Evolutionary conservation across 73 alveolate species (phyloP), one percentile per base, ranked within the genome.

Genomic region (Paramecium bursaria): DNA sequence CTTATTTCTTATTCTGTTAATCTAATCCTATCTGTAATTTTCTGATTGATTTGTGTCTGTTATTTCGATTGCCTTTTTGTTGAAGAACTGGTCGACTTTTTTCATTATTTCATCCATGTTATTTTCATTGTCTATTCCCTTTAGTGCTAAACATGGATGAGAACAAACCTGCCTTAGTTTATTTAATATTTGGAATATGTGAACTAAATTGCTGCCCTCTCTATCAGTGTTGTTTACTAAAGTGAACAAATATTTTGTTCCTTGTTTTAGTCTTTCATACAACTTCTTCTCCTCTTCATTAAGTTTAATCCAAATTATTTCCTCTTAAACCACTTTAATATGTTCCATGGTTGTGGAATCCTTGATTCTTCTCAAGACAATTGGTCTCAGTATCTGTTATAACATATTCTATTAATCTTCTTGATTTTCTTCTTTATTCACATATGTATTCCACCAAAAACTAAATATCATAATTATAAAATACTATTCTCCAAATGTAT

Each of bases 361-460:
- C 39, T 79, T 79, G 0, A 73, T 54, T 54, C 89, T 79, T 47
- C 89, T 29, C 14, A 79, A 73, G 26, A 55, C 35, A 31, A 79
- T 54, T 1, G 85, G 85, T 35, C 29, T 17, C 14, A 79, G 30
- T 0, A 79, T 50, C 21, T 61, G 50, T 29, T 60, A 31, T 4
- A 79, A 53, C 6, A 79, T 53, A 39, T 60, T 39, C 30, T 79
- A 44, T 21, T 48, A 17, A 25, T 79, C 76, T 27, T 79, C 89
- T 39, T 79, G 60, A 42, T 79, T 53, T 47, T 46, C 76, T 11
- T 39, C 76, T 35, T 79, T 79, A 33, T 25, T 42, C 5, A 79
- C 47, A 11, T 22, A 50, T 5, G 75, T 19, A 54, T 73, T 79
- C 89, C 89, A 79, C 89, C 89, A 79, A 39, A 67, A 67, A 6